Base-by-base conservation (phyloP, 495 filamentous ascomycete genomes). In the Astrocystis sublimbata region DNA sequence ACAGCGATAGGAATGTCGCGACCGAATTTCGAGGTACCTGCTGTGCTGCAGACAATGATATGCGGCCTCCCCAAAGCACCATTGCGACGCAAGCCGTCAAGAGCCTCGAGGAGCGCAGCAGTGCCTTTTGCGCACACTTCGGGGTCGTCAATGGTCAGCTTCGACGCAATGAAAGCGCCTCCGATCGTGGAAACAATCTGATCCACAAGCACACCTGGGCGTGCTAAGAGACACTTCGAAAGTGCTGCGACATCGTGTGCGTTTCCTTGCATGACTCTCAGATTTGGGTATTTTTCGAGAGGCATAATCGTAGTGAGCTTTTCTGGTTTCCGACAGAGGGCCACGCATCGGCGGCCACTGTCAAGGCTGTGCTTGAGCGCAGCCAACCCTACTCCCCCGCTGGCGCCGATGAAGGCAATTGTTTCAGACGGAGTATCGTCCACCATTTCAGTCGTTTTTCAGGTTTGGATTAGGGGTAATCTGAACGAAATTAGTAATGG, bases 301-400 rank as follows among this genome's bases (percentile, higher is more conserved):
- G 73, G 68, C 46, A 83, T 64, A 24, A 81, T 62, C 24, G 68
- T 69, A 58, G 69, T 72, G 60, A 92, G 86, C 69, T 87, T 90
- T 46, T 79, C 63, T 4, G 89, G 86, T 3, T 78, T 84, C 24
- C 89, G 86, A 61, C 78, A 86, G 6, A 88, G 79, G 19, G 85
- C 79, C 52, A 77, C 69, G 69, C 78, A 82, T 38, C 71, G 69
- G 60, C 85, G 79, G 46, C 81, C 80, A 2, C 78, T 77, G 10
- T 77, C 73, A 43, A 89, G 79, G 8, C 79, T 69, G 41, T 75
- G 74, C 8, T 75, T 76, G 26, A 88, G 79, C 42, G 79, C 78
- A 0, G 76, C 60, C 46, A 76, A 66, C 41, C 72, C 78, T 65
- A 71, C 76, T 61, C 81, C 84, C 58, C 78, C 80, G 40, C 83